Base-by-base conservation (phyloP, 192 early-diverging fungal genomes). In the Gonapodya prolifera region DNA sequence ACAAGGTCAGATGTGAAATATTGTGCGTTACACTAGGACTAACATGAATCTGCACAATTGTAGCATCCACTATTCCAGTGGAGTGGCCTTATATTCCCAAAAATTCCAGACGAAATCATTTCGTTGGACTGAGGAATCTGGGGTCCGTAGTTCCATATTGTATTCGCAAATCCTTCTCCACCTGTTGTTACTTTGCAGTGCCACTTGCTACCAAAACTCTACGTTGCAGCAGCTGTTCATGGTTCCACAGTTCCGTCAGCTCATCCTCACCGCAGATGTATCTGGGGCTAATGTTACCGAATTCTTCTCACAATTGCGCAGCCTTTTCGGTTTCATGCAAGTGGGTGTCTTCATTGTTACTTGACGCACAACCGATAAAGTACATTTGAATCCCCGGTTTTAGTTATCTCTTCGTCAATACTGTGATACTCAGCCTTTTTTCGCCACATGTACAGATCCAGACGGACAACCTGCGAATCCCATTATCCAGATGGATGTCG, bases 161-260 rank as follows among this genome's bases (percentile, higher is more conserved):
- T 23, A 16, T 61, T 61, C 23, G 45, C 45, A 23, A 8, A 61
- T 16, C 23, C 23, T 23, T 16, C 8, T 16, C 23, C 45, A 61
- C 8, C 8, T 61, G 45, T 16, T 61, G 45, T 23, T 23, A 23
- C 45, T 61, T 8, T 61, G 45, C 45, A 61, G 45, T 61, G 88
- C 90, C 16, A 90, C 89, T 23, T 90, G 89, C 78, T 90, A 90
- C 79, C 85, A 88, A 32, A 89, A 88, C 79, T 85, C 89, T 0
- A 80, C 85, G 31, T 36, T 89, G 70, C 89, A 90, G 75, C 90
- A 91, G 82, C 83, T 90, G 35, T 90, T 81, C 36, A 88, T 88
- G 85, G 85, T 83, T 73, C 80, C 80, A 70, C 80, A 71, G 16
- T 88, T 88, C 76, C 78, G 87, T 30, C 28, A 75, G 23, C 81